Evolutionary conservation across 2,329 filamentous ascomycete genomes (phyloP).

Genomic region (Pyrenophora tritici-repentis): DNA sequence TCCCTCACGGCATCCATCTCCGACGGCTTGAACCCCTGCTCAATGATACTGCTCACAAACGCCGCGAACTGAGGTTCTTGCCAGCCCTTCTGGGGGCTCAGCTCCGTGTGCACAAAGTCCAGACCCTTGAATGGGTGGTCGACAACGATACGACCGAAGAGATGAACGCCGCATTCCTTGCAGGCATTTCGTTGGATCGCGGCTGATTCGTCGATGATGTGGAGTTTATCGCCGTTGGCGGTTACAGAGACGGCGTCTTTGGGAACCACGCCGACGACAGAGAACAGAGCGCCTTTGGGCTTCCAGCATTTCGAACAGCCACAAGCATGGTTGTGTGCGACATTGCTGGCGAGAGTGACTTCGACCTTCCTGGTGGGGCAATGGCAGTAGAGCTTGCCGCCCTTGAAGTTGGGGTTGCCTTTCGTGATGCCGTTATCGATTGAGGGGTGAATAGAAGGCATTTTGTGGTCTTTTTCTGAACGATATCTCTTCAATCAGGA

Average conservation of each 20-base stretch:
- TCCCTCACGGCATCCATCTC: conserved; percentile 61
- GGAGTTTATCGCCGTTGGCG: conserved; percentile 63
- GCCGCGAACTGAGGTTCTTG: conserved; percentile 73
- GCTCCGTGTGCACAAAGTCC: conserved; percentile 70
- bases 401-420: conserved; percentile 59
- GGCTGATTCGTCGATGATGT: conserved; percentile 60
- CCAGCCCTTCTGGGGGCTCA: conserved; percentile 66
- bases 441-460: conserved; percentile 62
- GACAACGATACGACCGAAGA: conserved; percentile 68
- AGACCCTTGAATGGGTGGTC: conserved; percentile 70
- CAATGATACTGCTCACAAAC: conserved; percentile 70
- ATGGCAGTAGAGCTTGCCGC: conserved; percentile 66
- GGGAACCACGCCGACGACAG: conserved; percentile 66
- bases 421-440: conserved; percentile 66
- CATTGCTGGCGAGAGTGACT: conserved; percentile 62
- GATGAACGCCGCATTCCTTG: conserved; percentile 59
- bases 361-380: conserved; percentile 62
- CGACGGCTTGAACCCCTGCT: conserved; percentile 65
- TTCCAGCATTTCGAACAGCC: conserved; percentile 77
- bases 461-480: background rate
- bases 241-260: conserved; percentile 60
- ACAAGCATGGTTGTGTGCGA: conserved; percentile 72
- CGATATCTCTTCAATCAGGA: background rate
- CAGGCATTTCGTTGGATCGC: conserved; percentile 58
- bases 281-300: conserved; percentile 66